These are phyloP conservation scores for Flagelloscypha sp. DNA, from an alignment of 768 basidiomycete genomes.

Conservation along the genomic window DNA sequence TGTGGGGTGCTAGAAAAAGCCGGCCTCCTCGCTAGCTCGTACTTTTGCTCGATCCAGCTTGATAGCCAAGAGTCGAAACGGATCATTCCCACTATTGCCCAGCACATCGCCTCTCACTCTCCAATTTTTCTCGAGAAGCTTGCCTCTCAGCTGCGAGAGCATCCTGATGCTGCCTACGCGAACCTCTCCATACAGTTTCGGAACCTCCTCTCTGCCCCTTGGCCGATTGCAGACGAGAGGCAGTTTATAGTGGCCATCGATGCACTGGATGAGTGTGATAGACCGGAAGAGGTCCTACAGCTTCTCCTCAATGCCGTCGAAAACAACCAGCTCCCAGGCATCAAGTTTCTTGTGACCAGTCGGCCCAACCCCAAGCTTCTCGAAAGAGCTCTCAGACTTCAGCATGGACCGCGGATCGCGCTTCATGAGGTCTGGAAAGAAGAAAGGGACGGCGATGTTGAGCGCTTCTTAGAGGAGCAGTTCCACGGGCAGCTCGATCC, in stretches of 20 bases:
- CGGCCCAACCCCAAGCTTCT: background rate
- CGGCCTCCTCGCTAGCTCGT: background rate
- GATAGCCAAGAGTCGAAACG: background rate
- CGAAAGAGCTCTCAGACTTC: background rate
- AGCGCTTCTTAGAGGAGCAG: background rate
- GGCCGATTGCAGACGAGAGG: background rate
- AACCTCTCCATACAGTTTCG: background rate
- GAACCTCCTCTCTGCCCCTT: background rate
- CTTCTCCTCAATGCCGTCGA: background rate
- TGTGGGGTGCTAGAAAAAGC: background rate
- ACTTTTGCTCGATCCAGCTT: constrained; percentile 1
- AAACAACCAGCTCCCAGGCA: background rate
- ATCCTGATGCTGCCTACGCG: background rate
- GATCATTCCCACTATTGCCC: background rate
- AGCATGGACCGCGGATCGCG: background rate
- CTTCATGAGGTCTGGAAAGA: background rate
- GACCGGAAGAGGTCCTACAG: background rate
- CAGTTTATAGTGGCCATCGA: background rate
- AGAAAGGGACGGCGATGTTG: background rate
- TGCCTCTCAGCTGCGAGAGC: background rate
- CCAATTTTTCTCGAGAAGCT: background rate
- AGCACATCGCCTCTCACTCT: background rate
- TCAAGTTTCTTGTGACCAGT: constrained; percentile 1
- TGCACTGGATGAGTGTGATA: constrained; percentile 1
- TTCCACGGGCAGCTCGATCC: no score